These are phyloP conservation scores for Sporothrix brunneoviolacea DNA, from an alignment of 2,329 filamentous ascomycete genomes.

Conservation along the genomic window DNA sequence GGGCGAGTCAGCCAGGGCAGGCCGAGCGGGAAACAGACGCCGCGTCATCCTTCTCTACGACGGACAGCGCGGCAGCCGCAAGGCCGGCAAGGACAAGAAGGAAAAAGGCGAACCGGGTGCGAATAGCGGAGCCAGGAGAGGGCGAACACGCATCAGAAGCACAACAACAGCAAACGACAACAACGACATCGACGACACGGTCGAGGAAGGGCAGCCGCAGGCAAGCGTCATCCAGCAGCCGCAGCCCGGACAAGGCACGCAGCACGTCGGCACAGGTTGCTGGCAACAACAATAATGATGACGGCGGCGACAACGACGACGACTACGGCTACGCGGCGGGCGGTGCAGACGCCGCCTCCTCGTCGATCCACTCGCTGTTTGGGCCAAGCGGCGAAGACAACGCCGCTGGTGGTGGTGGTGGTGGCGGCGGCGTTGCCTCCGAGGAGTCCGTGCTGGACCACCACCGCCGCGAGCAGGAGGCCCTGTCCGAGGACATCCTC, in stretches of 20 bases:
- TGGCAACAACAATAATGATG: conserved; percentile 22
- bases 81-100: neutral
- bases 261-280: conserved; percentile 18
- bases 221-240: no score
- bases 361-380: no score
- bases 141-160: conserved; percentile 7
- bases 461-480: conserved; percentile 76
- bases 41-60: neutral
- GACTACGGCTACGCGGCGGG: conserved; percentile 20
- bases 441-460: conserved; percentile 68
- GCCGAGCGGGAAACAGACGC: neutral
- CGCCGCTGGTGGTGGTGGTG: no score
- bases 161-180: conserved; percentile 9
- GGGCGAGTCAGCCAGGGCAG: neutral
- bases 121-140: neutral
- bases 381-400: no score
- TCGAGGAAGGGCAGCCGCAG: neutral
- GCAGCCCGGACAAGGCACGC: conserved; percentile 11
- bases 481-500: conserved; percentile 73
- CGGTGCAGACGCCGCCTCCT: no score
- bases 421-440: conserved; percentile 36
- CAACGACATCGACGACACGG: conserved; percentile 9
- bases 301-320: conserved; percentile 16
- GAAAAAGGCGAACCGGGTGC: conserved; percentile 4
- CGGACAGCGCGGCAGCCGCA: neutral